Evolutionary conservation across 2,329 filamentous ascomycete genomes (phyloP), one percentile per base, ranked within the genome.

Genomic region (Aspergillus sp.): DNA sequence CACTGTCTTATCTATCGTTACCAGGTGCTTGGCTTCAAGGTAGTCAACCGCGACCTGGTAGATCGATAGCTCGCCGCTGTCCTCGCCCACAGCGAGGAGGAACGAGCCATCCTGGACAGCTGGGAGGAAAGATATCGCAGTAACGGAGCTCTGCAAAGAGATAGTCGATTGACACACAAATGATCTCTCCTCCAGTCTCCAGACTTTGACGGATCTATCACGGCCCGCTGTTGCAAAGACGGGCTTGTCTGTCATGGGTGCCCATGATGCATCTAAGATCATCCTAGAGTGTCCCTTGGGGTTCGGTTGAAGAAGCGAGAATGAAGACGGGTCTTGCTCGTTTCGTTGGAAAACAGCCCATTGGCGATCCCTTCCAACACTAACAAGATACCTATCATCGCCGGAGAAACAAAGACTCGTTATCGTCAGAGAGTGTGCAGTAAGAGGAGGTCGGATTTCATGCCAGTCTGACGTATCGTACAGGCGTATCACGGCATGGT

Each of bases 401-500:
- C 68, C 62, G 0, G 87, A 90, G 71, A 97, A 98, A 7, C 83
- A 77, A 32, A 98, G 73, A 13, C 86, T 79, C 0, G 90, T 91
- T 20, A 90, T 85, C 0, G 93, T 98, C 46, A 97, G 76, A 0
- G 86, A 83, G 69, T 98, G 93, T 1, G 87, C 86, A n/a, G 82
- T 79, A 25, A 98, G 76, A 0, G 91, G 80, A 2, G 91, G 90
- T 50, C 82, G 83, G 38, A 96, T 74, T 70, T 98, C 90, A 15
- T 88, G 85, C 93, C 93, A 98, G 41, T 81, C 80, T 30, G 77
- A 78, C 10, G 90, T 93, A 64, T 95, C 89, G 63, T 95, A 97
- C 6, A 98, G 69, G 17, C 93, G 83, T 59, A 98, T 88, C 35
- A 97, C 90, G 39, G 93, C 93, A 64, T 98, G 93, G 66, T 96